These are phyloP conservation scores for Penicillium parvum DNA, from an alignment of 495 filamentous ascomycete genomes.

Conservation along the genomic window DNA sequence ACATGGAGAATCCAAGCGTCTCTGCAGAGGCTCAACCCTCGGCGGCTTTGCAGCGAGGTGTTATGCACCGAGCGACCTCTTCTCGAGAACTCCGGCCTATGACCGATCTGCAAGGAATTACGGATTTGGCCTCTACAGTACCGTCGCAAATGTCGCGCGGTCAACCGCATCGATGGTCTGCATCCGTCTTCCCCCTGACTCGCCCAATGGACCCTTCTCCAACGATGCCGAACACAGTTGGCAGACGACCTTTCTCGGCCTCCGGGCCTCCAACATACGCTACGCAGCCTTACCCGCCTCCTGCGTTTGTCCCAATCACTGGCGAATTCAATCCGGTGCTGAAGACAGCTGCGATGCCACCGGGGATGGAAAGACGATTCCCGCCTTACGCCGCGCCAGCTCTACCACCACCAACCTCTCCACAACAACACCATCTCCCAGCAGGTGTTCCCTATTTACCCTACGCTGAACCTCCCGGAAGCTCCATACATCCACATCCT, in stretches of 20 bases:
- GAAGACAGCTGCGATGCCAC: constrained; percentile 20
- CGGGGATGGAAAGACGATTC: constrained; percentile 30
- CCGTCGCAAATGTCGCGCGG: constrained; percentile 19
- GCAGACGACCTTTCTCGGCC: constrained; percentile 38
- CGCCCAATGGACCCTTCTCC: constrained; percentile 31
- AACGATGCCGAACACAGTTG: constrained; percentile 22
- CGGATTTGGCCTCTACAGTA: constrained; percentile 19
- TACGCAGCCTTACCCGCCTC: constrained; percentile 23
- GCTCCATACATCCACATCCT: constrained; percentile 24
- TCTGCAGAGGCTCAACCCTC: constrained; percentile 26
- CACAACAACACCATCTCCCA: constrained; percentile 33
- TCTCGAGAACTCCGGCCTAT: constrained; percentile 44
- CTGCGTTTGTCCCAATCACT: constrained; percentile 26
- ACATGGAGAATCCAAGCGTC: constrained; percentile 25
- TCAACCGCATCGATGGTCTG: constrained; percentile 38
- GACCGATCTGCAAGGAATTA: constrained; percentile 37
- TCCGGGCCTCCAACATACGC: constrained; percentile 31
- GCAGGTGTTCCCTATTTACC: constrained; percentile 25
- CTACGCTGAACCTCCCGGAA: constrained; percentile 25
- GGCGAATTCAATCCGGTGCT: constrained; percentile 30
- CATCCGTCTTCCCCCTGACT: constrained; percentile 32
- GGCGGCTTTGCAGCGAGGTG: constrained; percentile 20
- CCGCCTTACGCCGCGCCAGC: constrained; percentile 27
- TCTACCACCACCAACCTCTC: constrained; percentile 32
- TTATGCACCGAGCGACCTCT: constrained; percentile 37